Evolutionary conservation across 2,329 filamentous ascomycete genomes (phyloP).

Genomic region (Nakataea oryzae): DNA sequence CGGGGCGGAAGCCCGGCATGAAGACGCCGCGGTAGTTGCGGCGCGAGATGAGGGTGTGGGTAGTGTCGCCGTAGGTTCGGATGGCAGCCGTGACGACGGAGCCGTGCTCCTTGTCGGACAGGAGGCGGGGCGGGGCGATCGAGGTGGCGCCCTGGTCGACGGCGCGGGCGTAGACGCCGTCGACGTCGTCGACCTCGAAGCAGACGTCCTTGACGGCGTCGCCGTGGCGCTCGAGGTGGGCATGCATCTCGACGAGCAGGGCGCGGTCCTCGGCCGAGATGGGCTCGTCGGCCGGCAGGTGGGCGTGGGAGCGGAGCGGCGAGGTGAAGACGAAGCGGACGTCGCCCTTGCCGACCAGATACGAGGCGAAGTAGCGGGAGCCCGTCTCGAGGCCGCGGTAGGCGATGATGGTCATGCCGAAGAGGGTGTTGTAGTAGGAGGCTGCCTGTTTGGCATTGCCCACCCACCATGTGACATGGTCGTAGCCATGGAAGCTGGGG

Average conservation of each 20-base stretch:
- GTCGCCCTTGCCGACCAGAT: slow-evolving; percentile 67
- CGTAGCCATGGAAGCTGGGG: slow-evolving; percentile 68
- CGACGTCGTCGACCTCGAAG: slow-evolving; percentile 86
- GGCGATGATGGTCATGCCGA: slow-evolving; percentile 75
- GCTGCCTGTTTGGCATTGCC: slow-evolving; percentile 95
- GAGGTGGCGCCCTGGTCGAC: slow-evolving; percentile 48
- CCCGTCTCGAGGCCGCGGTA: slow-evolving; percentile 86
- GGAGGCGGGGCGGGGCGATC: slow-evolving; percentile 47
- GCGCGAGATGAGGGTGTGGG: slow-evolving; percentile 79
- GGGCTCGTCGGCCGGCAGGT: slow-evolving; percentile 47
- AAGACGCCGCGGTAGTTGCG: slow-evolving; percentile 63
- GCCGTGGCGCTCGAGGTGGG: slow-evolving; percentile 76
- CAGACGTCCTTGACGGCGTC: slow-evolving; percentile 93
- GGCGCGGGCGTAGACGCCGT: slow-evolving; percentile 67
- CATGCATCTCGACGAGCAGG: slow-evolving; percentile 65
- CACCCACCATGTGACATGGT: slow-evolving; percentile 93
- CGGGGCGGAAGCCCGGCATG: slow-evolving; percentile 68
- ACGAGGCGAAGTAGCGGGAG: slow-evolving; percentile 68
- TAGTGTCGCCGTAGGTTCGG: slow-evolving; percentile 89
- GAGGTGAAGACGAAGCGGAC: slow-evolving; percentile 80
- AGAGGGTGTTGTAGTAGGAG: slow-evolving; percentile 75
- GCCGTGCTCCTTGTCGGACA: slow-evolving; percentile 50
- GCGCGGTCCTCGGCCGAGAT: slow-evolving; percentile 53
- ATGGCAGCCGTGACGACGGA: slow-evolving; percentile 68
- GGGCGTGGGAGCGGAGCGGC: slow-evolving; percentile 54